These are phyloP conservation scores for Epichloe brachyelytri DNA, from an alignment of 2,329 filamentous ascomycete species.

Conservation along the genomic window DNA sequence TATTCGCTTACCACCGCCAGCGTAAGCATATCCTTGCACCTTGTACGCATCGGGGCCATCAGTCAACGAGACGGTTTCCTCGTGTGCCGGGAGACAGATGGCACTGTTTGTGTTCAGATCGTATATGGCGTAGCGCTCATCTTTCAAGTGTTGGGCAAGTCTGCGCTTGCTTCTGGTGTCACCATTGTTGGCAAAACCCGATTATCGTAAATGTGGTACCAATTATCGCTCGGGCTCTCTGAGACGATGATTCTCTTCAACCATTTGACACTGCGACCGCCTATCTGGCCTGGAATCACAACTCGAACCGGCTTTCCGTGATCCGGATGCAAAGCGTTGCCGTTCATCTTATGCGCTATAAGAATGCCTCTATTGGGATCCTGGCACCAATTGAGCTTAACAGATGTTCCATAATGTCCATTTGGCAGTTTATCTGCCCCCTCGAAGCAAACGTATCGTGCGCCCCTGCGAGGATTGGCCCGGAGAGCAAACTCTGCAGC, in stretches of 20 bases:
- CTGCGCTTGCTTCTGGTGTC: conserved; percentile 65
- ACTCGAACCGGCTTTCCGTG: conserved; percentile 75
- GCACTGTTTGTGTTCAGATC: conserved; percentile 82
- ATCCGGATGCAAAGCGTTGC: conserved; percentile 64
- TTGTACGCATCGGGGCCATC: conserved; percentile 43
- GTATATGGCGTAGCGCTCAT: conserved; percentile 87
- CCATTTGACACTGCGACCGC: conserved; percentile 89
- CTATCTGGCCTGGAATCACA: conserved; percentile 83
- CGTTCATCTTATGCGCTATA: conserved; percentile 86
- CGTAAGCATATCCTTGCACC: conserved; percentile 73
- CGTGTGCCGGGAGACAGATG: conserved; percentile 65
- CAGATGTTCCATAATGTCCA: conserved; percentile 75
- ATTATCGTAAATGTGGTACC: conserved; percentile 95
- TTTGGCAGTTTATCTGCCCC: conserved; percentile 82
- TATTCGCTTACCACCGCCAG: conserved; percentile 72
- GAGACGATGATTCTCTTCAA: conserved; percentile 70
- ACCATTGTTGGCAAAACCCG: conserved; percentile 78
- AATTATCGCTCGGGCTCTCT: conserved; percentile 70
- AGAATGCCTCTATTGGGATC: conserved; percentile 74
- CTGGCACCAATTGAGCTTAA: conserved; percentile 81
- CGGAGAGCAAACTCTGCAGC: conserved; percentile 57
- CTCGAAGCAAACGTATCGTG: conserved; percentile 81
- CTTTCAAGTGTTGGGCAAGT: conserved; percentile 65
- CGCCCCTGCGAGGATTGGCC: conserved; percentile 55
- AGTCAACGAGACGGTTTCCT: conserved; percentile 48